Conservation (phyloP, 78 protist species). For the Dictyostelium discoideum region DNA sequence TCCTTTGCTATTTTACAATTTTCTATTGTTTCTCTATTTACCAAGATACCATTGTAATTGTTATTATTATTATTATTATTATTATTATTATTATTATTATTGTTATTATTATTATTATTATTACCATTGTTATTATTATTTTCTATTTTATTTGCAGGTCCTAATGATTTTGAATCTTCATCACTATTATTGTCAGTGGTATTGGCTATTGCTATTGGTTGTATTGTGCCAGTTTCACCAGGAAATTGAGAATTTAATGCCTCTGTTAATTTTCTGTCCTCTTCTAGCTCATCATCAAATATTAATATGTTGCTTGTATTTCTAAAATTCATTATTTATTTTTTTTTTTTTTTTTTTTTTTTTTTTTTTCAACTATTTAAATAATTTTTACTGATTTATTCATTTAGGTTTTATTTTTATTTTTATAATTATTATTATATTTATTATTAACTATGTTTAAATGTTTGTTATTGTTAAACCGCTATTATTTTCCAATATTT, state of each 20-base stretch:
- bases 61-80: neutral
- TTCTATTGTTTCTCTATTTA: neutral
- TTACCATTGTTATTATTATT: neutral
- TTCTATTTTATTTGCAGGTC: neutral
- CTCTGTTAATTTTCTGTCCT: neutral
- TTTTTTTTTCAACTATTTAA: no score
- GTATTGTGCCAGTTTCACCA: conserved; percentile 15
- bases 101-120: neutral
- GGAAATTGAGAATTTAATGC: conserved; percentile 7
- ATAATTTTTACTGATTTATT: neutral
- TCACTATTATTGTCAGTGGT: neutral
- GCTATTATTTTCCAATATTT: no score
- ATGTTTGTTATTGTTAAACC: no score
- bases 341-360: neutral
- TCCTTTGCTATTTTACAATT: neutral
- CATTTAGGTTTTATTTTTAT: neutral
- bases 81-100: neutral
- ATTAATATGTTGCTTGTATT: conserved; percentile 9
- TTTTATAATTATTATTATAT: no score
- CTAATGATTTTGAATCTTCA: neutral
- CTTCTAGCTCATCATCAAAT: conserved; percentile 27
- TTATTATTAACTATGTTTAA: no score
- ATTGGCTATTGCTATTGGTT: neutral
- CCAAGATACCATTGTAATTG: neutral
- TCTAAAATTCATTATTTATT: neutral